A percentile compares a stretch with the other conserved stretches of the same genome.
Conservation (phyloP, 768 basidiomycete genomes). For the Lactifluus echinatus region DNA sequence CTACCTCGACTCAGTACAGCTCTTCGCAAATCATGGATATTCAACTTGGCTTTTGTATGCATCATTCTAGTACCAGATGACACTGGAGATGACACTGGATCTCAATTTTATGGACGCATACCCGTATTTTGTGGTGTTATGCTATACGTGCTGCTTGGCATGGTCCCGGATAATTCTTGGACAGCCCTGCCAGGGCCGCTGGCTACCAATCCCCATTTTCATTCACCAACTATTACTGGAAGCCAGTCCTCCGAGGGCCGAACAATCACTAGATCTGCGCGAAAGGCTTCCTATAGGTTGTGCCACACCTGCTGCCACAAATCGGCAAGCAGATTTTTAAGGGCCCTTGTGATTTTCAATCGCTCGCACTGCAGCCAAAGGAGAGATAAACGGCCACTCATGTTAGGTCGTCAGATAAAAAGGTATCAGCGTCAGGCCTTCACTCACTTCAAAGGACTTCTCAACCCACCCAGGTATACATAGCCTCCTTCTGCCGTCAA, state of each 20-base stretch:
- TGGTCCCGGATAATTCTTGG: too few relatives aligned
- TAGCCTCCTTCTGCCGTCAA: background rate
- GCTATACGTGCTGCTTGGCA: too few relatives aligned
- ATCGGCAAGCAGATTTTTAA: background rate
- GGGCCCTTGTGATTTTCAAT: background rate
- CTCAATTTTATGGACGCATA: too few relatives aligned
- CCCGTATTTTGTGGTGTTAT: too few relatives aligned
- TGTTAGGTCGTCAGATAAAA: background rate
- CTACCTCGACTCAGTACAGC: too few relatives aligned
- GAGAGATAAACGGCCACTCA: too few relatives aligned
- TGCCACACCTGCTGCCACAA: background rate
- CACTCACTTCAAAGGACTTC: background rate
- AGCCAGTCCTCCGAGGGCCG: background rate
- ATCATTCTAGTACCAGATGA: too few relatives aligned
- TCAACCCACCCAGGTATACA: too few relatives aligned
- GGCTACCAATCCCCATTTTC: background rate
- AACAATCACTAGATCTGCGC: background rate
- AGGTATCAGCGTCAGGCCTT: background rate
- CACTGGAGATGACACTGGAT: too few relatives aligned
- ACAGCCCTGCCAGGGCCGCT: too few relatives aligned
- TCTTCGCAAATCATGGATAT: too few relatives aligned
- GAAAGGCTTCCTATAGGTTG: background rate
- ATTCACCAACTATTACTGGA: background rate
- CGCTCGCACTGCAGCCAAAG: background rate
- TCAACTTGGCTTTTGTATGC: too few relatives aligned